Evolutionary conservation across 2,329 filamentous ascomycete genomes (phyloP).

Genomic region (Gliomastix tumulicola): DNA sequence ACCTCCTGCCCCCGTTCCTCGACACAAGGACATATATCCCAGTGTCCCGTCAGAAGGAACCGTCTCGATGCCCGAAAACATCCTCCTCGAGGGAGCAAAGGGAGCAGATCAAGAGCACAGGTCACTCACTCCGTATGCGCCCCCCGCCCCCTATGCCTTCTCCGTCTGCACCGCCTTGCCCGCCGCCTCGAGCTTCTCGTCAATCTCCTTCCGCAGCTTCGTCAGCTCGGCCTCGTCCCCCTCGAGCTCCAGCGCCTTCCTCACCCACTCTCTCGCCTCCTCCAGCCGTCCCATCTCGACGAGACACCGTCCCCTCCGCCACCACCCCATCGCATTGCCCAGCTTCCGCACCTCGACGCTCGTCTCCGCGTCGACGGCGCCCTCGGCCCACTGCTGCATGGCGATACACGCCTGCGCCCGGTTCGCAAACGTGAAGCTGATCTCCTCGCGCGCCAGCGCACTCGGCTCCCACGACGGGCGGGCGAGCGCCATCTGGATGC

Average conservation of each 20-base stretch:
- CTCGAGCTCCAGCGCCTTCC: conserved; percentile 74
- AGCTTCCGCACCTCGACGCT: conserved; percentile 82
- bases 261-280: conserved; percentile 76
- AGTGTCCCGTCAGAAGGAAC: too few species aligned
- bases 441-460: conserved; percentile 77
- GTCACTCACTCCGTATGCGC: too few species aligned
- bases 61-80: too few species aligned
- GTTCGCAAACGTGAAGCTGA: conserved; percentile 74
- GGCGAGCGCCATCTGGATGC: conserved; percentile 78
- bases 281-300: conserved; percentile 83
- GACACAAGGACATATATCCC: too few species aligned
- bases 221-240: conserved; percentile 60
- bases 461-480: conserved; percentile 85
- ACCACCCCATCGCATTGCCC: conserved; percentile 93
- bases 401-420: conserved; percentile 87
- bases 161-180: too few species aligned
- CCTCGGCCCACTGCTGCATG: conserved; percentile 75
- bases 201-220: conserved; percentile 56
- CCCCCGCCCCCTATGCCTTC: too few species aligned
- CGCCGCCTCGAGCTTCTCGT: conserved; percentile 31
- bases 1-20: too few species aligned
- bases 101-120: too few species aligned
- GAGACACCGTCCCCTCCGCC: conserved; percentile 76
- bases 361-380: conserved; percentile 76
- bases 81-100: too few species aligned